phyloP scores from a whole-genome alignment of 192 early-diverging fungal genomes.

The Phlyctochytrium arcticum region DNA sequence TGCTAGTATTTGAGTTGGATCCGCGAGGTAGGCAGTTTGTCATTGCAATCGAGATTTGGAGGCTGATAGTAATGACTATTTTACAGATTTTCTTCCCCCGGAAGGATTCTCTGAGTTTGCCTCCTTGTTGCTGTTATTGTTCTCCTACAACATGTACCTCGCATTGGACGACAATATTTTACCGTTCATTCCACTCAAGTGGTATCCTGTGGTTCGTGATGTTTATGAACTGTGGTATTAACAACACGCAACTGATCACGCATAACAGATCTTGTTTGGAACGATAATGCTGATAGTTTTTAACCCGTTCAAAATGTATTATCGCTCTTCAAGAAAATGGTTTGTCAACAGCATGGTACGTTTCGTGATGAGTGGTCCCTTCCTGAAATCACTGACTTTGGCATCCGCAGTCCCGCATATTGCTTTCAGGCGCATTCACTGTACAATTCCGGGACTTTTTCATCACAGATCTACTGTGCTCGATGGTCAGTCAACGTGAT shows the following conservation, averaged over 20 bases:
- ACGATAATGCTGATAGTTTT: constrained; percentile 10
- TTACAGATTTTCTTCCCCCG: constrained; percentile 13
- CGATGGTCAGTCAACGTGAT: constrained; percentile 32
- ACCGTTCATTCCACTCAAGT: constrained; percentile 18
- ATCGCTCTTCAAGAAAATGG: constrained; percentile 27
- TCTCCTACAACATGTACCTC: constrained; percentile 22
- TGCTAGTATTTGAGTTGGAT: constrained; percentile 43
- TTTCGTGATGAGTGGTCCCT: neutral
- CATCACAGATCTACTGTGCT: constrained; percentile 33
- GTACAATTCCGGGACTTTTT: constrained; percentile 47
- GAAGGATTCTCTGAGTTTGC: constrained; percentile 25
- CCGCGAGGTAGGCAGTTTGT: constrained; percentile 20
- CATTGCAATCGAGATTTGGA: neutral
- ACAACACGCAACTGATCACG: too few species aligned
- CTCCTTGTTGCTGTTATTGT: constrained; percentile 14
- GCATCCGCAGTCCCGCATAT: constrained; percentile 17
- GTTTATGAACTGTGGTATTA: neutral
- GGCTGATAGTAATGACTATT: neutral
- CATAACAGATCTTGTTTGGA: constrained; percentile 9
- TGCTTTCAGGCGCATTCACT: constrained; percentile 17
- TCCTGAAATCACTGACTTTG: too few species aligned
- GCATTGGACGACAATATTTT: constrained; percentile 19
- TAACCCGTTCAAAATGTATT: constrained; percentile 16
- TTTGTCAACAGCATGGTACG: neutral
- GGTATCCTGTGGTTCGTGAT: constrained; percentile 21